Evolutionary conservation across 306 rosid species (phyloP), one percentile per base, ranked within the genome.

Genomic region (Cyamopsis tetragonoloba): DNA sequence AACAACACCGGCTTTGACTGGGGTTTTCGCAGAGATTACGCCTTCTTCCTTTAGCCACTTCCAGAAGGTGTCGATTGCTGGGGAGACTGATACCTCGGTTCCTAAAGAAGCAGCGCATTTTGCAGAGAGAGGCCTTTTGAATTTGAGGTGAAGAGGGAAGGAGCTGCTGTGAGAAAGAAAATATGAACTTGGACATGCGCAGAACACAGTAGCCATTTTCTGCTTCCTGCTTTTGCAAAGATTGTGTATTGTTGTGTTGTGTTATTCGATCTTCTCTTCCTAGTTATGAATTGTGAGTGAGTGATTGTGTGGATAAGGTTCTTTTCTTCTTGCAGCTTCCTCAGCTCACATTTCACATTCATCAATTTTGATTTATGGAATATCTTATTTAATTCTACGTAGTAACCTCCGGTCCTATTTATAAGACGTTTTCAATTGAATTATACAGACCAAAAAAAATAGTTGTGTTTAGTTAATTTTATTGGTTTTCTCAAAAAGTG

Each of bases 11-110:
- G 98, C 91, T 79, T 74, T 90, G 54, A 86, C 97, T 12, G 85
- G 91, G 13, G 96, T 87, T 80, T 89, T 93, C 7, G 56, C 2
- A 4, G 97, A 80, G 68, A 93, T 67, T 5, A 93, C 84, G 20
- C 98, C 97, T 64, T 93, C 98, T 18, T 89, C 85, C 18, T 66
- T 70, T 28, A 93, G 83, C 97, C 98, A 93, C 44, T 80, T 69
- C 98, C 97, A 93, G 88, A 93, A 89, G 64, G 83, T 78, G 48
- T 75, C 84, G 42, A 93, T 83, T 22, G 75, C 82, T 7, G 83
- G 81, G 11, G 95, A 71, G 27, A 89, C 35, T 34, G 95, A 74
- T 27, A 87, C 70, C 20, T 89, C 89, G 3, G 83, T 79, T 43
- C 81, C 87, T 10, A 78, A 13, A 30, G 89, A 76, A 26, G 76